phyloP scores from a whole-genome alignment of 495 filamentous ascomycete species.

The Apiosordaria backusii region DNA sequence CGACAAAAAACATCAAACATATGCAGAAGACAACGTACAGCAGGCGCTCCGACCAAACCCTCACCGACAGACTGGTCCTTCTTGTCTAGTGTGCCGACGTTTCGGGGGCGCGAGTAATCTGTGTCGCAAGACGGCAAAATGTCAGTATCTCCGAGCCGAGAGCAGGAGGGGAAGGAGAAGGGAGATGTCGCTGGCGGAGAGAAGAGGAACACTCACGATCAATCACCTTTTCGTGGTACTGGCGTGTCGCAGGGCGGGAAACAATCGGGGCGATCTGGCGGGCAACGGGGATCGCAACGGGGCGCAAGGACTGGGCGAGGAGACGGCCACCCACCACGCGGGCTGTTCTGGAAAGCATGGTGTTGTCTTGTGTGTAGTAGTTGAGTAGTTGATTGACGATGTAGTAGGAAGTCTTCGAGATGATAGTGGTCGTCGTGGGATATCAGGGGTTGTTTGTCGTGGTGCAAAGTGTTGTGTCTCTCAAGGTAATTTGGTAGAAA shows the following conservation, averaged over 20 bases:
- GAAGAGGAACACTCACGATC: conserved; percentile 45
- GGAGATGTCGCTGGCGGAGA: background rate
- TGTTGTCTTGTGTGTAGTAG: background rate
- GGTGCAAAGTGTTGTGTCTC: background rate
- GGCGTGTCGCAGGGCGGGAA: conserved; percentile 41
- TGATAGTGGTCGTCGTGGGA: background rate
- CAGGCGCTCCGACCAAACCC: conserved; percentile 93
- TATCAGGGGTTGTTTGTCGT: background rate
- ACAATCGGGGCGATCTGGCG: conserved; percentile 38
- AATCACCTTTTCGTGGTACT: conserved; percentile 65
- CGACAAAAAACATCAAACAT: background rate
- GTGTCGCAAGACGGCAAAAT: background rate
- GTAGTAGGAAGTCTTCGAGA: background rate
- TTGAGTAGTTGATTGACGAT: background rate
- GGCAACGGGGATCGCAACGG: conserved; percentile 28
- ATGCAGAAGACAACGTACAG: conserved; percentile 30
- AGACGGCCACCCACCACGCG: conserved; percentile 29
- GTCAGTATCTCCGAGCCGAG: conserved; percentile 11
- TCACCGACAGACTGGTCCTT: conserved; percentile 87
- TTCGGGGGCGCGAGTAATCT: conserved; percentile 89
- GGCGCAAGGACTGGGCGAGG: conserved; percentile 25
- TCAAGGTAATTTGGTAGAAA: conserved; percentile 11
- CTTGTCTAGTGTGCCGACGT: conserved; percentile 91
- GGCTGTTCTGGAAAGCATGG: conserved; percentile 37
- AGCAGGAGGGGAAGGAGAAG: background rate